These are phyloP conservation scores for Verticillium klebahnii DNA, from an alignment of 2,329 filamentous ascomycete species.

Conservation along the genomic window DNA sequence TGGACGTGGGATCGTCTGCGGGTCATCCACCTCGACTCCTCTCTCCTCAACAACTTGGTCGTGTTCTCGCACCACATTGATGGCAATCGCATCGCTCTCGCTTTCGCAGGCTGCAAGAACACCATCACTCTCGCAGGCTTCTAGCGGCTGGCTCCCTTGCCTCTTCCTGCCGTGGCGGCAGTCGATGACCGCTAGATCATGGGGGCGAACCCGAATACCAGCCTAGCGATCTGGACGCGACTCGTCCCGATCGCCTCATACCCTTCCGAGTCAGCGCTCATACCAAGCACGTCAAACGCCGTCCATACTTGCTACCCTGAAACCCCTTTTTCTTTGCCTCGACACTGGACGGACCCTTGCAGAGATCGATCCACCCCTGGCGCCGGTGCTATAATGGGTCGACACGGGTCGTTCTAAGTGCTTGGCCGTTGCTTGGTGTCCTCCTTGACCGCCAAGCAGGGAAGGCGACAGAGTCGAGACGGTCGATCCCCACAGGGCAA, in stretches of 20 bases:
- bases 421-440: background rate
- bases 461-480: background rate
- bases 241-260: background rate
- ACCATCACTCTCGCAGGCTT: background rate
- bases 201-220: background rate
- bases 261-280: background rate
- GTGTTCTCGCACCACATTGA: background rate
- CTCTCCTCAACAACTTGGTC: background rate
- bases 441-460: background rate
- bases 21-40: background rate
- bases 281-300: background rate
- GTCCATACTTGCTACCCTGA: background rate
- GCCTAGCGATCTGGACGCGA: background rate
- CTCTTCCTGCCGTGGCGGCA: background rate
- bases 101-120: background rate
- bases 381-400: background rate
- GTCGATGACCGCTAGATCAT: background rate
- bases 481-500: background rate
- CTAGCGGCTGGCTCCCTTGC: background rate
- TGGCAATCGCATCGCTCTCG: background rate
- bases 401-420: background rate
- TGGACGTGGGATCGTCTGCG: conserved; percentile 1
- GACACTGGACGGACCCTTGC: background rate
- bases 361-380: background rate
- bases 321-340: background rate